These are phyloP conservation scores for Aspergillus pseudoglaucus DNA, from an alignment of 2,329 filamentous ascomycete genomes.

Conservation along the genomic window DNA sequence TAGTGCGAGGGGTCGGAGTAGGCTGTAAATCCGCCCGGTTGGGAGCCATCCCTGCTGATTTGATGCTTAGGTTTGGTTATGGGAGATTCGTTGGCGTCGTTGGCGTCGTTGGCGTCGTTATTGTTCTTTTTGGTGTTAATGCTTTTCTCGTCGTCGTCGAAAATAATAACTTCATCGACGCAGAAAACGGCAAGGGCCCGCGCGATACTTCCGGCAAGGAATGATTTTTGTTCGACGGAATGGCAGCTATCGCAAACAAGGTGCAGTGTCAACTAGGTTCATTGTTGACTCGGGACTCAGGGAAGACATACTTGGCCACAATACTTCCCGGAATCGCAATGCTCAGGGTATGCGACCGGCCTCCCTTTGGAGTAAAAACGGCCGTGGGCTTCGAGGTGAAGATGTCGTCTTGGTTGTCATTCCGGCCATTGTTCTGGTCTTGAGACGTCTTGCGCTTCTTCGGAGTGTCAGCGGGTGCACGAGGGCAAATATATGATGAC, in stretches of 20 bases:
- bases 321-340: conserved; percentile 74
- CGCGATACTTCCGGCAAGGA: conserved; percentile 67
- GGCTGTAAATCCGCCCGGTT: conserved; percentile 49
- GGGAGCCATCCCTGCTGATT: conserved; percentile 1
- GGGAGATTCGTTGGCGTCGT: conserved; percentile 29
- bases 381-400: conserved; percentile 63
- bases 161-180: conserved; percentile 77
- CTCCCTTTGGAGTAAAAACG: conserved; percentile 58
- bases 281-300: not conserved
- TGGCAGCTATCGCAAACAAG: conserved; percentile 48
- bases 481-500: not conserved
- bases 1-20: conserved; percentile 73
- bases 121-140: conserved; percentile 46
- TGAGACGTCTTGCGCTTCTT: conserved; percentile 18
- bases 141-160: conserved; percentile 57
- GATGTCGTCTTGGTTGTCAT: conserved; percentile 18
- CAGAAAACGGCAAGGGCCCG: conserved; percentile 76
- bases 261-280: not conserved
- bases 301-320: conserved; percentile 56
- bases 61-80: conserved; percentile 15
- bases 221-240: conserved; percentile 68
- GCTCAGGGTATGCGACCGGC: conserved; percentile 67
- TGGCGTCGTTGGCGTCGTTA: conserved; percentile 30
- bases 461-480: not conserved
- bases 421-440: conserved; percentile 3